Evolutionary conservation across 2,329 filamentous ascomycete genomes (phyloP).

Genomic region (Nemania diffusa): DNA sequence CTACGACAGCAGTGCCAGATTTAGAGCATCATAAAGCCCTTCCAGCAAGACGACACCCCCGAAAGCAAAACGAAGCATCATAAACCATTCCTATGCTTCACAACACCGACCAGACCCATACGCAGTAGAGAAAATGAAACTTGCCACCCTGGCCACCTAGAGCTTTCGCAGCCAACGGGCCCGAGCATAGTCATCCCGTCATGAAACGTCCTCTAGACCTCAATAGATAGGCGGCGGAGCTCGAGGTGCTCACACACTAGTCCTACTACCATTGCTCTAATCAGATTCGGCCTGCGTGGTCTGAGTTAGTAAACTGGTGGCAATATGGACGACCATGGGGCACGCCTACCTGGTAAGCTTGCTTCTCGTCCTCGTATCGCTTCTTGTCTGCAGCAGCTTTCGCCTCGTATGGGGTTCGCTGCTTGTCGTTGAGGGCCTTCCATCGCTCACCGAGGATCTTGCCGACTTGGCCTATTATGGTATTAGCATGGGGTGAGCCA

Average conservation of each 20-base stretch:
- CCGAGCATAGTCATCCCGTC: constrained; percentile 45
- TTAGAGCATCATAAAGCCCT: constrained; percentile 34
- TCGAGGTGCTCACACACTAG: constrained; percentile 1
- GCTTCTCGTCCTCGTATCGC: constrained; percentile 98
- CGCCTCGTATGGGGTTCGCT: constrained; percentile 92
- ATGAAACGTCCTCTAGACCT: constrained; percentile 42
- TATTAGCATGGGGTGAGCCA: constrained; percentile 34
- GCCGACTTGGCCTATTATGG: constrained; percentile 82
- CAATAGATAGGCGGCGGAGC: constrained; percentile 24
- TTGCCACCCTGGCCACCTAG: constrained; percentile 40
- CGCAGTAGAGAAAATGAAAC: constrained; percentile 48
- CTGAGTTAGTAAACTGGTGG: constrained; percentile 32
- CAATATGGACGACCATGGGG: constrained; percentile 33
- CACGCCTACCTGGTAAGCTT: constrained; percentile 82
- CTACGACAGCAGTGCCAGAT: constrained; percentile 35
- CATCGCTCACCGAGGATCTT: constrained; percentile 98
- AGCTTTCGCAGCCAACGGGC: constrained; percentile 40
- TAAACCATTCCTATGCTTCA: constrained; percentile 49
- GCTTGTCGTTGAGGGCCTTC: constrained; percentile 95
- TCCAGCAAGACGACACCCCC: constrained; percentile 40
- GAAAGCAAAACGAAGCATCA: constrained; percentile 47
- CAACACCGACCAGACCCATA: constrained; percentile 50
- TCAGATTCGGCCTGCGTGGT: constrained; percentile 49
- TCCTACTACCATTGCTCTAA: constrained; percentile 46
- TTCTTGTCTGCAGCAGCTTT: constrained; percentile 99